Evolutionary conservation across 495 filamentous ascomycete species (phyloP), one percentile per base, ranked within the genome.

Genomic region (Podospora didyma): DNA sequence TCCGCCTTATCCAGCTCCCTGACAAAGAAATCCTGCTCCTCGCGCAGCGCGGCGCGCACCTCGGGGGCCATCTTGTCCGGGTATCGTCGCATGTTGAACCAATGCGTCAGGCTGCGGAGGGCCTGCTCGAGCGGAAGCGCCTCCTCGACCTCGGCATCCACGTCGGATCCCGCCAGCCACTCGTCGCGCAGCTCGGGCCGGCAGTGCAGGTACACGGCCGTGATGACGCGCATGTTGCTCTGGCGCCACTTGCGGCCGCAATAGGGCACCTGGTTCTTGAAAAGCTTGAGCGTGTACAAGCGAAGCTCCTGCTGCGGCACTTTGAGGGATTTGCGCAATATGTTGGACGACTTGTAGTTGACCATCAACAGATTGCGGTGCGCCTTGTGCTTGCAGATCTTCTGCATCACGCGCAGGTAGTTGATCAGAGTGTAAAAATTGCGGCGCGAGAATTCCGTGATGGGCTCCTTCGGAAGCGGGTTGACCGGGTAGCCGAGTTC

Each of bases 181-280:
- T 97, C 95, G 61, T 98, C 94, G 2, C 95, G 80, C 20, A 98
- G 80, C 68, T 97, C 92, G 0, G 93, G 93, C 2, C 89, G 80
- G 68, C 92, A 96, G 72, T 96, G 89, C 28, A 98, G 75, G 63
- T 96, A 98, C 2, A 97, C 89, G 19, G 91, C 92, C 0, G 94
- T 98, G 68, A 98, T 98, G 61, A 97, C 92, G 50, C 92, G 87
- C 94, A 98, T 98, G 69, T 98, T 97, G 53, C 85, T 84, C 76
- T 98, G 94, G 17, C 94, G 85, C 94, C 94, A 98, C 74, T 98
- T 98, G 14, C 94, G 86, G 19, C 94, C 93, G 70, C 94, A 97
- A 75, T 95, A 98, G 14, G 94, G 94, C 1, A 97, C 94, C 66
- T 97, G 95, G 54, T 89, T 90, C 71, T 98, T 98, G 84, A 97